phyloP scores from a whole-genome alignment of 768 basidiomycete species.

The Porphyrellus cyaneotinctus region DNA sequence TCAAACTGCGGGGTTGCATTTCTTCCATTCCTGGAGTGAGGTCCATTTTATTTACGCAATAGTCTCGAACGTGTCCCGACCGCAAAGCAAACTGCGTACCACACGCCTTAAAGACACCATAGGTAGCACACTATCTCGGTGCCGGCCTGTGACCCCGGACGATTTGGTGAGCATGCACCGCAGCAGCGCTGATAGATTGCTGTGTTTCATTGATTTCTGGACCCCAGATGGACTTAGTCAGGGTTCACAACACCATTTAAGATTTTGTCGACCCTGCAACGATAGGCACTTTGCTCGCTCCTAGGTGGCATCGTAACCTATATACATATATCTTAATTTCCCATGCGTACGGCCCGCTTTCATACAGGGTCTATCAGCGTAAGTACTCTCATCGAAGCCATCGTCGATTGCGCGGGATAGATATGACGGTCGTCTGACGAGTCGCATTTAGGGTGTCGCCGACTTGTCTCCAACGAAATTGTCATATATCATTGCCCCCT shows the following conservation, averaged over 20 bases:
- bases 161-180: constrained; percentile 9
- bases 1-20: constrained; percentile 31
- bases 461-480: constrained; percentile 22
- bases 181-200: constrained; percentile 15
- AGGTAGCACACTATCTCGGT: constrained; percentile 21
- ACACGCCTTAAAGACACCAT: constrained; percentile 5
- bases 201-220: constrained; percentile 16
- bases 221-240: constrained; percentile 6
- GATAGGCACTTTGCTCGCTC: constrained; percentile 1
- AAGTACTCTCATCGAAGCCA: constrained; percentile 8
- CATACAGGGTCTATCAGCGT: constrained; percentile 14
- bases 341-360: constrained; percentile 3
- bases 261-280: constrained; percentile 12
- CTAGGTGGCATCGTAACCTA: constrained; percentile 11
- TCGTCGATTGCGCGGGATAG: constrained; percentile 22
- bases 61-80: constrained; percentile 9
- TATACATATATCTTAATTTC: constrained; percentile 15
- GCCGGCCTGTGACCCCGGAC: constrained; percentile 17
- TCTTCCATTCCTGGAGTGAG: constrained; percentile 8
- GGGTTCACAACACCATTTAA: constrained; percentile 1
- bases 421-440: neutral
- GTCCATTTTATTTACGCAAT: constrained; percentile 20
- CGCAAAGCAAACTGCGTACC: constrained; percentile 3
- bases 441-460: constrained; percentile 23
- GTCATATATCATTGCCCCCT: constrained; percentile 13